Evolutionary conservation across 345 rosid species (phyloP).

Genomic region (Salix viminalis): DNA sequence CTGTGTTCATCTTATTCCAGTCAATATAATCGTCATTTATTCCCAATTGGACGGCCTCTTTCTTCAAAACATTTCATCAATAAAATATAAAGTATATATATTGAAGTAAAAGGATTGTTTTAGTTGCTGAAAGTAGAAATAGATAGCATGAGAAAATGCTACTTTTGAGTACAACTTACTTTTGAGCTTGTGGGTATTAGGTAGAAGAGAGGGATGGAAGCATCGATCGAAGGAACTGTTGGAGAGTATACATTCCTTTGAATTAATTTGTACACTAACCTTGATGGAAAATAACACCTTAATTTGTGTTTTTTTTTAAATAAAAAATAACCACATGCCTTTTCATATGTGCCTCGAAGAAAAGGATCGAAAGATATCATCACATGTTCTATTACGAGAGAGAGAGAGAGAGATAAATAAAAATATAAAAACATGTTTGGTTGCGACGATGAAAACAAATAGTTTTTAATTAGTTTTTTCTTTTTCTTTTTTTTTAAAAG

Average conservation of each 20-base stretch:
- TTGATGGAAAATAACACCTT: conserved; percentile 45
- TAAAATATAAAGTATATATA: neutral
- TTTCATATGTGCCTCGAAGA: conserved; percentile 5
- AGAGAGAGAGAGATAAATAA: no score
- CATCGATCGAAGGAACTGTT: conserved; percentile 22
- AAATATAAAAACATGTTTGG: no score
- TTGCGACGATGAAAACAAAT: no score
- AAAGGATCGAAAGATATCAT: conserved; percentile 2
- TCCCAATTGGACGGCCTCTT: neutral
- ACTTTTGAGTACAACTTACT: conserved; percentile 40
- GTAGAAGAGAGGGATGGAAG: conserved; percentile 36
- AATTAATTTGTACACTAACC: conserved; percentile 36
- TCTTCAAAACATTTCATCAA: neutral
- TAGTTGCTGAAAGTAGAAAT: neutral
- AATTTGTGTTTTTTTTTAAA: conserved; percentile 7
- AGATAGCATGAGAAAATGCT: conserved; percentile 4
- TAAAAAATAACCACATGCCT: conserved; percentile 9
- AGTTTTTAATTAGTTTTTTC: no score
- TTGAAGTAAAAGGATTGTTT: conserved; percentile 3
- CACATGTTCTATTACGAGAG: conserved; percentile 1
- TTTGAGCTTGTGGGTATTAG: conserved; percentile 33
- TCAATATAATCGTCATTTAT: no score
- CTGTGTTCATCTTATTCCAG: neutral
- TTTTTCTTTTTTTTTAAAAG: no score
- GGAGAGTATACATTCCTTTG: conserved; percentile 42